Evolutionary conservation across 2,329 filamentous ascomycete genomes (phyloP), one percentile per base, ranked within the genome.

Genomic region (Dothideomycetes sp.): DNA sequence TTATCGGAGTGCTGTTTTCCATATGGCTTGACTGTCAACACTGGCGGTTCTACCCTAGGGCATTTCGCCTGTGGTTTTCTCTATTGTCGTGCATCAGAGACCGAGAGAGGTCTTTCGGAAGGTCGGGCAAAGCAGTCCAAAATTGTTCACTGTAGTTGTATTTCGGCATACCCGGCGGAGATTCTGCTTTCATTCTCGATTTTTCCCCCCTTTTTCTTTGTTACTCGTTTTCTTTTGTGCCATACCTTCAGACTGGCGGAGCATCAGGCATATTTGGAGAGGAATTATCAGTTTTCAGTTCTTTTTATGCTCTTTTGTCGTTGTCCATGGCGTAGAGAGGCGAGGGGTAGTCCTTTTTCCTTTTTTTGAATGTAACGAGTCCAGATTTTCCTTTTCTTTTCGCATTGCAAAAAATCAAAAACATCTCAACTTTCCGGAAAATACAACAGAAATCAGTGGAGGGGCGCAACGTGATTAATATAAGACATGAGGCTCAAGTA

Each of bases 321-420:
- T 27, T 11, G 15, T 17, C 23, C 17, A 37, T 12, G 15, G 18
- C 13, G 35, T 18, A 18, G 22, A 16, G 37, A n/a, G n/a, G n/a
- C n/a, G n/a, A n/a, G n/a, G n/a, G n/a, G n/a, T n/a, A n/a, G n/a
- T n/a, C n/a, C n/a, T n/a, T n/a, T n/a, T n/a, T n/a, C n/a, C n/a
- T n/a, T n/a, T n/a, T n/a, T 24, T 12, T 20, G 27, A 33, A 25
- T 33, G 23, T 32, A 18, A 40, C 16, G 27, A 38, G 29, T 32
- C 15, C 37, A 40, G 29, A 40, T 27, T n/a, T n/a, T n/a, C n/a
- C n/a, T n/a, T n/a, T n/a, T n/a, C n/a, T 40, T 33, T 24, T 10
- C 13, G 33, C 37, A 32, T 40, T 27, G 28, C 37, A 33, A 40
- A 40, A 40, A 22, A 27, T 23, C 29, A 40, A 40, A 40, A 33